Conservation (phyloP, 2,329 filamentous ascomycete species). For the Alternaria angustiovoidea region DNA sequence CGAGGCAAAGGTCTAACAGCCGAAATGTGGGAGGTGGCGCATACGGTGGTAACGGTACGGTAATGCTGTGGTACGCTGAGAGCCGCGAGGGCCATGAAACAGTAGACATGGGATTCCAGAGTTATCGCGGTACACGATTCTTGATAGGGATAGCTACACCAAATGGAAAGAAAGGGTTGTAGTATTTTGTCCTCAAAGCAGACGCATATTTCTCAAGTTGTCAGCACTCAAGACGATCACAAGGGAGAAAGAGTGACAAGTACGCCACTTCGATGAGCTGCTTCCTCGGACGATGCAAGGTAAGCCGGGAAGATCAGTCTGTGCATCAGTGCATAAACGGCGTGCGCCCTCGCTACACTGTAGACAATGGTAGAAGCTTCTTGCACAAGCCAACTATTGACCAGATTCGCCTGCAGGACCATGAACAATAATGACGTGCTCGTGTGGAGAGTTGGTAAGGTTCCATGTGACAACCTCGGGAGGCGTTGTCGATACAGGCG, state of each 20-base stretch:
- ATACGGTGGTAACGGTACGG: neutral
- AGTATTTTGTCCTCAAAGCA: neutral
- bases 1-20: slow-evolving; percentile 10
- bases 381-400: slow-evolving; percentile 2
- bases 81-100: neutral
- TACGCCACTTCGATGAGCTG: slow-evolving; percentile 8
- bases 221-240: neutral
- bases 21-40: slow-evolving; percentile 14
- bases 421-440: neutral
- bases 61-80: slow-evolving; percentile 4
- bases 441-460: neutral
- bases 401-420: neutral
- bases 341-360: slow-evolving; percentile 4
- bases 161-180: neutral
- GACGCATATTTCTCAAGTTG: neutral
- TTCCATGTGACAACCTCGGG: neutral
- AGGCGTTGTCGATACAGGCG: slow-evolving; percentile 10
- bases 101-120: neutral
- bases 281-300: slow-evolving; percentile 13
- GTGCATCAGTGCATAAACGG: slow-evolving; percentile 3
- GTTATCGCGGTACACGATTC: neutral
- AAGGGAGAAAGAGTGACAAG: neutral
- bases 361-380: slow-evolving; percentile 15
- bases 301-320: slow-evolving; percentile 10
- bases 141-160: neutral